Percentiles rank a stretch among this genome's conserved stretches.
phyloP scores from a whole-genome alignment of 306 rosid genomes.

The Dalbergia oliveri region DNA sequence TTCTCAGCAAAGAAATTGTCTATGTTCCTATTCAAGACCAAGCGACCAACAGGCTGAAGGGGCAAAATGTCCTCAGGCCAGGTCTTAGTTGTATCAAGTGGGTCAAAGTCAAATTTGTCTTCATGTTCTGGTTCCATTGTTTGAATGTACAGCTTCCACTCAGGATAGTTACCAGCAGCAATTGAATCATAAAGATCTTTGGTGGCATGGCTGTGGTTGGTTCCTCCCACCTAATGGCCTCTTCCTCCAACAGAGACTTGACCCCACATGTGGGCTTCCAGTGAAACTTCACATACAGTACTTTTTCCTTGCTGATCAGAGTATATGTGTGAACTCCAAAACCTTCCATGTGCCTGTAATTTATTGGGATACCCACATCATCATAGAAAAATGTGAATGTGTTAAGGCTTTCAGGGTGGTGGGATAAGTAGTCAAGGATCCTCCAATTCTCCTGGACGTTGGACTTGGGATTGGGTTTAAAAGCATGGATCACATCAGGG shows the following conservation, averaged over 20 bases:
- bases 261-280: slow-evolving; percentile 90
- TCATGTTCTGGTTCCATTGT: slow-evolving; percentile 93
- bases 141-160: slow-evolving; percentile 94
- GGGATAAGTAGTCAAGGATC: slow-evolving; percentile 90
- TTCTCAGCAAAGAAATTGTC: slow-evolving; percentile 98
- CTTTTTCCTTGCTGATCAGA: slow-evolving; percentile 80
- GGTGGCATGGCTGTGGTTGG: slow-evolving; percentile 97
- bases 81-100: slow-evolving; percentile 93
- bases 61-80: slow-evolving; percentile 98
- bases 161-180: slow-evolving; percentile 97
- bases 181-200: slow-evolving; percentile 91
- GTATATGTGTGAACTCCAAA: slow-evolving; percentile 89
- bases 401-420: slow-evolving; percentile 92
- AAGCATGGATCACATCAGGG: slow-evolving; percentile 95
- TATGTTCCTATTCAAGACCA: slow-evolving; percentile 91
- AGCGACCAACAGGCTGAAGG: slow-evolving; percentile 93
- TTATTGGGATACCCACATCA: slow-evolving; percentile 89
- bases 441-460: slow-evolving; percentile 97
- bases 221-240: slow-evolving; percentile 89
- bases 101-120: slow-evolving; percentile 89
- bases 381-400: slow-evolving; percentile 86
- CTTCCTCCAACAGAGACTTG: slow-evolving; percentile 83
- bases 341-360: slow-evolving; percentile 98
- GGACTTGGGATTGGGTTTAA: slow-evolving; percentile 92
- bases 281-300: slow-evolving; percentile 82